A percentile compares a stretch with the other conserved stretches of the same genome.
Evolutionary conservation across 2,329 filamentous ascomycete species (phyloP).

Genomic region (Arthrinium phaeospermum): DNA sequence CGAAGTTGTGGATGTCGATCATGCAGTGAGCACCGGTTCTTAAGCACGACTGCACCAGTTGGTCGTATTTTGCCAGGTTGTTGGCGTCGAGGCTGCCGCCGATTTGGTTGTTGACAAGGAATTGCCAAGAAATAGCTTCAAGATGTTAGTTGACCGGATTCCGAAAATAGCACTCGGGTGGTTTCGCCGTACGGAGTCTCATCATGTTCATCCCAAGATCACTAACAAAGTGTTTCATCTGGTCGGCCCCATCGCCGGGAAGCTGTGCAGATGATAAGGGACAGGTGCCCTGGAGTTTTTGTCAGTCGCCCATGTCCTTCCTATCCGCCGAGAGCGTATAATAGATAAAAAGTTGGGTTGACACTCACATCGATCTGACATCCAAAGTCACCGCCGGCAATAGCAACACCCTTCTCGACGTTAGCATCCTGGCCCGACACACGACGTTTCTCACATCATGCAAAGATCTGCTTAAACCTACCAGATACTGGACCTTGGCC

Average conservation of each 20-base stretch:
- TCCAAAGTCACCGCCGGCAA: slow-evolving; percentile 55
- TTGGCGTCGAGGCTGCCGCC: slow-evolving; percentile 53
- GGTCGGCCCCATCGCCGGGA: slow-evolving; percentile 48
- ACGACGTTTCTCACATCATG: not conserved
- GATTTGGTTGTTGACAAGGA: slow-evolving; percentile 58
- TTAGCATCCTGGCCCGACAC: not conserved
- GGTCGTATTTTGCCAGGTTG: slow-evolving; percentile 59
- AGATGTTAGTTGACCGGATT: slow-evolving; percentile 15
- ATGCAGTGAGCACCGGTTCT: slow-evolving; percentile 63
- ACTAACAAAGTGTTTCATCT: slow-evolving; percentile 62
- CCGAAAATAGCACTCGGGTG: not conserved
- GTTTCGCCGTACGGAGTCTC: slow-evolving; percentile 50
- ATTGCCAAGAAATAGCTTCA: slow-evolving; percentile 62
- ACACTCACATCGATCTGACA: slow-evolving; percentile 50
- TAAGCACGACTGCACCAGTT: slow-evolving; percentile 62
- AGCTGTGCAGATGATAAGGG: slow-evolving; percentile 42
- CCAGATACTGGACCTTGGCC: slow-evolving; percentile 38
- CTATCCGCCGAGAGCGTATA: not conserved
- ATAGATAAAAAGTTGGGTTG: not conserved
- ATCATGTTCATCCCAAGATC: slow-evolving; percentile 61
- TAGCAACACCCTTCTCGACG: slow-evolving; percentile 46
- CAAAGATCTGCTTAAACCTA: slow-evolving; percentile 27
- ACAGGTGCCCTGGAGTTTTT: slow-evolving; percentile 44
- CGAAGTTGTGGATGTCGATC: slow-evolving; percentile 65
- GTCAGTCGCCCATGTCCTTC: slow-evolving; percentile 1